A percentile compares a stretch with the other conserved stretches of the same genome.
These are phyloP conservation scores for Globisporangium spinosum DNA, from an alignment of 352 stramenopile genomes.

Conservation along the genomic window DNA sequence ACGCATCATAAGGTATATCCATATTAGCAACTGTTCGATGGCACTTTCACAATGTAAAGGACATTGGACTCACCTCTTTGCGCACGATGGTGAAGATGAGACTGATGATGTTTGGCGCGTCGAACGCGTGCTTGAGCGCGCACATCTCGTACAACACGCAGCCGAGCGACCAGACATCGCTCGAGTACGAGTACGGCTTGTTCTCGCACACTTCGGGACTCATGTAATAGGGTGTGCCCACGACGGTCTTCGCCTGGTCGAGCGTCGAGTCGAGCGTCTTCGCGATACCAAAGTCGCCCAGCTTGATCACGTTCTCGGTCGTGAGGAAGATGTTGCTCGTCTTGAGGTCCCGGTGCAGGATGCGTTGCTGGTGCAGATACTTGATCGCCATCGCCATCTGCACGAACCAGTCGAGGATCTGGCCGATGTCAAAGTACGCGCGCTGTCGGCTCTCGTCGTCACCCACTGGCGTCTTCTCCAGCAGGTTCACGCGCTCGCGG, in stretches of 20 bases:
- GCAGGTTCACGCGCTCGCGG: slow-evolving; percentile 38
- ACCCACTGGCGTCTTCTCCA: slow-evolving; percentile 20
- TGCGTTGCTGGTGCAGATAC: slow-evolving; percentile 89
- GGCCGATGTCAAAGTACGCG: slow-evolving; percentile 53
- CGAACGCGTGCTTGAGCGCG: slow-evolving; percentile 80
- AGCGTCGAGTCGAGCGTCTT: slow-evolving; percentile 80
- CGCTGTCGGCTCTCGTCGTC: slow-evolving; percentile 15
- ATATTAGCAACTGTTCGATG: too few relatives aligned
- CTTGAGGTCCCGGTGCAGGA: slow-evolving; percentile 94
- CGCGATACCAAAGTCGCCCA: slow-evolving; percentile 93
- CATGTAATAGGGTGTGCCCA: slow-evolving; percentile 94
- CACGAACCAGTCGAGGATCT: slow-evolving; percentile 89
- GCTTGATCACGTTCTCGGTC: slow-evolving; percentile 82
- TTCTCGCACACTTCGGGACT: slow-evolving; percentile 91
- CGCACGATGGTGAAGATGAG: slow-evolving; percentile 85
- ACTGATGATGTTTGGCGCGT: slow-evolving; percentile 78
- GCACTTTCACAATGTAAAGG: neutral
- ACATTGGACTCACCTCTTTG: slow-evolving; percentile 44
- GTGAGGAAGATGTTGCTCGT: slow-evolving; percentile 93
- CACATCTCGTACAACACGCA: slow-evolving; percentile 90
- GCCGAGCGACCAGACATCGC: slow-evolving; percentile 92
- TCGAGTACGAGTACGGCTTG: slow-evolving; percentile 90
- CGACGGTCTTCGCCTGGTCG: slow-evolving; percentile 86
- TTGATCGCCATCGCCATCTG: slow-evolving; percentile 94
- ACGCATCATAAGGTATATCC: neutral